Base-by-base conservation (phyloP, 73 alveolate species). In the Effrenium voratum region DNA sequence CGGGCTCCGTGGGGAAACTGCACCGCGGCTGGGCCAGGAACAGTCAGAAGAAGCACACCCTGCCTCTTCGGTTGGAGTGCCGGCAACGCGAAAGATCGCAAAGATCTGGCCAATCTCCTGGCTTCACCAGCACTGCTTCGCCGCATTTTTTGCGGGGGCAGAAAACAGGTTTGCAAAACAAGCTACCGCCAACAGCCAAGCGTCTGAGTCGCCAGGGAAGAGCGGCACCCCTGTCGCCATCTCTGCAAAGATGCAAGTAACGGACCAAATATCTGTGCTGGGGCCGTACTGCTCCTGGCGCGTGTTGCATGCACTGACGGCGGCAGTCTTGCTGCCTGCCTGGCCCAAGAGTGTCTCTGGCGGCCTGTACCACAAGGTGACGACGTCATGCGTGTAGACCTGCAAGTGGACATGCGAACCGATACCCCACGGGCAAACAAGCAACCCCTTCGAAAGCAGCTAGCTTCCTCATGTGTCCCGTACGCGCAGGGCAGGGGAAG, bases 221-320 rank as follows among this genome's bases (percentile, higher is more conserved):
- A 99, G 96, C 52, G 99, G 99, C 80, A 93, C 93, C 81, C 91
- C 99, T 15, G 99, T 99, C 22, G 99, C 99, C 99, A 99, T 99
- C 95, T 99, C 99, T 52, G 63, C 99, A 94, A 99, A 98, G 40
- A 99, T 99, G 98, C 99, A 99, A 36, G 99, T 99, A 68, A 99
- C 79, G 28, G 99, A 99, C 99, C 99, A 99, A 82, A 99, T 99
- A 99, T 99, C 99, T 32, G 99, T 98, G 82, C 99, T 99, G 49
- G 99, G 99, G 3, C 99, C 99, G 95, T 99, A 99, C 93, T n/a
- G 99, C 93, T 93, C 99, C 99, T 99, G 99, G 84, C 4, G 34
- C 8, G n/a, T 73, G 19, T 24, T 22, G 24, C 15, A 36, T 36
- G 47, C 28, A 66, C 26, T 10, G 76, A 28, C 76, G 38, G 5